Conservation (phyloP, 768 basidiomycete genomes). For the Tricholoma terreum region DNA sequence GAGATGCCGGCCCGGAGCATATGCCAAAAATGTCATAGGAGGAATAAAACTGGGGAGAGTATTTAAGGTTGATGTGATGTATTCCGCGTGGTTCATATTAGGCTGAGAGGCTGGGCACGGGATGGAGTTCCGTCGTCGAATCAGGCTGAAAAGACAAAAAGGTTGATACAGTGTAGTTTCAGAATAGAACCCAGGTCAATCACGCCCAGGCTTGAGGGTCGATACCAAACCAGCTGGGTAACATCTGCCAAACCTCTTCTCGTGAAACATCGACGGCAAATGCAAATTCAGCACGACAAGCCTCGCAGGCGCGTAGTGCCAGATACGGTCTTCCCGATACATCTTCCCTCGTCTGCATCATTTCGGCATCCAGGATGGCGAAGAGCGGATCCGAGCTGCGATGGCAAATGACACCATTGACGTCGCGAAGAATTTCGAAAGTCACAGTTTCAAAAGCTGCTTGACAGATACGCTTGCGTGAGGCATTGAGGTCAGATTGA, state of each 20-base stretch:
- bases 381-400: constrained; percentile 70
- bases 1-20: neutral
- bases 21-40: neutral
- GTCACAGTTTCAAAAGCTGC: constrained; percentile 72
- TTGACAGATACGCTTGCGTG: constrained; percentile 55
- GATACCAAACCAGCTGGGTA: constrained; percentile 67
- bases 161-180: neutral
- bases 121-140: neutral
- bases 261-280: constrained; percentile 56
- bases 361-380: constrained; percentile 62
- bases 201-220: constrained; percentile 31
- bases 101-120: neutral
- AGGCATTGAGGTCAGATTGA: constrained; percentile 42
- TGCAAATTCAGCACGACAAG: constrained; percentile 60
- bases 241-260: constrained; percentile 60
- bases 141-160: neutral
- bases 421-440: constrained; percentile 70
- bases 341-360: constrained; percentile 61
- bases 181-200: constrained; percentile 8
- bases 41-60: neutral
- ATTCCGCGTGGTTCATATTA: neutral
- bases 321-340: constrained; percentile 39
- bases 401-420: constrained; percentile 64
- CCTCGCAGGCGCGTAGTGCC: constrained; percentile 59
- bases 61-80: neutral